Evolutionary conservation across 805 yeast genomes (phyloP).

Genomic region (Saccharomyces paradoxus): DNA sequence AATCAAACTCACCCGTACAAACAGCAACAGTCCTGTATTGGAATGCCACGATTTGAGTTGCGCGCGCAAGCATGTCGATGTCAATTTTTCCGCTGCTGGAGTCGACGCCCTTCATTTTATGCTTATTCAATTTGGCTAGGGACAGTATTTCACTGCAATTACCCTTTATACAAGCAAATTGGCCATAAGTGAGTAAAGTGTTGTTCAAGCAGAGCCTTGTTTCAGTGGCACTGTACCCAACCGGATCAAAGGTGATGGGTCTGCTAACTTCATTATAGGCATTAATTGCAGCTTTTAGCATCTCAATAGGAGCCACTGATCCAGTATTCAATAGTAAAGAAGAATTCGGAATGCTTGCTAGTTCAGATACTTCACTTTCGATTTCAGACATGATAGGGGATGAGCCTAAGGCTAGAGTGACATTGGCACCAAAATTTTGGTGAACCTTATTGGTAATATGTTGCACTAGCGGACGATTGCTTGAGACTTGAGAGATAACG

Average conservation of each 20-base stretch:
- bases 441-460: constrained; percentile 88
- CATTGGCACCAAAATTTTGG: constrained; percentile 80
- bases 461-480: constrained; percentile 58
- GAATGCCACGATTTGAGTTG: constrained; percentile 43
- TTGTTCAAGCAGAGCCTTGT: constrained; percentile 45
- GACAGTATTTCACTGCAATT: constrained; percentile 72
- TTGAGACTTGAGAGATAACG: constrained; percentile 20
- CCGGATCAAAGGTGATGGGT: constrained; percentile 81
- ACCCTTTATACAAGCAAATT: constrained; percentile 67
- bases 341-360: constrained; percentile 47
- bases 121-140: constrained; percentile 41
- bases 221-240: constrained; percentile 79
- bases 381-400: constrained; percentile 86
- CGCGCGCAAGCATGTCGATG: constrained; percentile 27
- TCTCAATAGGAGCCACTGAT: constrained; percentile 45
- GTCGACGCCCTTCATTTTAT: constrained; percentile 70
- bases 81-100: constrained; percentile 24
- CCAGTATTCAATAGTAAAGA: constrained; percentile 70
- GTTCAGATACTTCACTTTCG: constrained; percentile 55
- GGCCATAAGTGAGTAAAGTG: constrained; percentile 47
- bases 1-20: constrained; percentile 55
- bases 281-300: constrained; percentile 43
- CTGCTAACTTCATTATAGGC: constrained; percentile 48
- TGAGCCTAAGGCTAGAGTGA: constrained; percentile 73
- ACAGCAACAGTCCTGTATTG: constrained; percentile 55